Conservation (phyloP, 352 stramenopile species). For the Phytophthora parvispora region DNA sequence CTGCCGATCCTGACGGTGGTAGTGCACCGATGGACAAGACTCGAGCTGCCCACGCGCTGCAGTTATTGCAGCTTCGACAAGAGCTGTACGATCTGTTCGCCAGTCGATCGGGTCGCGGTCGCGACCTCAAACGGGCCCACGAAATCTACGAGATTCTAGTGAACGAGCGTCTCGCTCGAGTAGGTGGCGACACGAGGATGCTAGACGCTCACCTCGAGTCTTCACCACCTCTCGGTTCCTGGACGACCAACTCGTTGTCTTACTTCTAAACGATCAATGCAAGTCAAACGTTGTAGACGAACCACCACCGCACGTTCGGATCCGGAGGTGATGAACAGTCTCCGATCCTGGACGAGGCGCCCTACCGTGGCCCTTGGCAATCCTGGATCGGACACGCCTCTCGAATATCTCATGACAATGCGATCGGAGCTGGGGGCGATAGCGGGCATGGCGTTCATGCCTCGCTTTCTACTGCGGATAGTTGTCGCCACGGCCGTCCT, state of each 20-base stretch:
- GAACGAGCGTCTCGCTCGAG: conserved; percentile 34
- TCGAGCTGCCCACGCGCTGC: conserved; percentile 34
- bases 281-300: not conserved
- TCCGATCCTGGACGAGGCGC: conserved; percentile 2
- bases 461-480: conserved; percentile 4
- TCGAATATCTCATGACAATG: conserved; percentile 7
- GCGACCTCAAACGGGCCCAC: conserved; percentile 41
- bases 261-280: not conserved
- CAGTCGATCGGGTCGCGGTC: conserved; percentile 26
- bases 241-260: no score
- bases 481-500: not conserved
- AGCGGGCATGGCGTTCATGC: conserved; percentile 3
- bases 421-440: not conserved
- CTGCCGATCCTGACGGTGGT: not conserved
- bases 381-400: conserved; percentile 1
- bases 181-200: no score
- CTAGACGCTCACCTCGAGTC: conserved; percentile 14
- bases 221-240: no score
- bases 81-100: conserved; percentile 68
- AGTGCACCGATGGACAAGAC: conserved; percentile 5
- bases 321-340: conserved; percentile 19
- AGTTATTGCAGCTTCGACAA: conserved; percentile 59
- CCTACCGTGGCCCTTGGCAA: conserved; percentile 2
- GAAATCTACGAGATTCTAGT: conserved; percentile 48
- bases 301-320: not conserved